Evolutionary conservation across 176 grass and related monocot species (phyloP).

Genomic region (Aegilops umbellulata): DNA sequence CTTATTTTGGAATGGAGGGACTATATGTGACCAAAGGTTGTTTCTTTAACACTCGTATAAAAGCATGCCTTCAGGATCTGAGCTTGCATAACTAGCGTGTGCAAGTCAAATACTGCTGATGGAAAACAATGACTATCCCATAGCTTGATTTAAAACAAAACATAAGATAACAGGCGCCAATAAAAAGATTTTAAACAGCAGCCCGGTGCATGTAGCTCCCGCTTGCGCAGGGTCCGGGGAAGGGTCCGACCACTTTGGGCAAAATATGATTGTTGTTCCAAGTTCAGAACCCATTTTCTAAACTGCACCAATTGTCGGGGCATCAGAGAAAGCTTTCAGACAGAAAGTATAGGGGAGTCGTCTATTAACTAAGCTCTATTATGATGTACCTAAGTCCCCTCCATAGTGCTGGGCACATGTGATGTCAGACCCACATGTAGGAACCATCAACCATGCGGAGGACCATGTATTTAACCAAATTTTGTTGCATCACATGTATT

Average conservation of each 20-base stretch:
- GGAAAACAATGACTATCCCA: neutral
- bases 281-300: neutral
- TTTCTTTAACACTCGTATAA: neutral
- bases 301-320: neutral
- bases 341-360: neutral
- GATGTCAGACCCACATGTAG: neutral
- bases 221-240: too few relatives aligned
- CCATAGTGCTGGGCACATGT: neutral
- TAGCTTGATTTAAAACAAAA: neutral
- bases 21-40: neutral
- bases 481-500: neutral
- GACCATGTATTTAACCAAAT: neutral
- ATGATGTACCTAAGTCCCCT: too few relatives aligned
- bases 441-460: neutral
- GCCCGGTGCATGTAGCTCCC: too few relatives aligned
- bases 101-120: neutral
- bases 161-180: neutral
- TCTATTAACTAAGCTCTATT: conserved; percentile 12
- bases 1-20: too few relatives aligned
- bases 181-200: neutral
- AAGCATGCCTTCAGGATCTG: neutral
- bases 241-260: too few relatives aligned
- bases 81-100: conserved; percentile 10
- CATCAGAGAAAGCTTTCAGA: conserved; percentile 15
- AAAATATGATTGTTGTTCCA: neutral